Percentiles rank a stretch among this genome's conserved stretches.
Evolutionary conservation across 1,139 yeast genomes (phyloP).

Genomic region (Blastobotrys arbuscula): DNA sequence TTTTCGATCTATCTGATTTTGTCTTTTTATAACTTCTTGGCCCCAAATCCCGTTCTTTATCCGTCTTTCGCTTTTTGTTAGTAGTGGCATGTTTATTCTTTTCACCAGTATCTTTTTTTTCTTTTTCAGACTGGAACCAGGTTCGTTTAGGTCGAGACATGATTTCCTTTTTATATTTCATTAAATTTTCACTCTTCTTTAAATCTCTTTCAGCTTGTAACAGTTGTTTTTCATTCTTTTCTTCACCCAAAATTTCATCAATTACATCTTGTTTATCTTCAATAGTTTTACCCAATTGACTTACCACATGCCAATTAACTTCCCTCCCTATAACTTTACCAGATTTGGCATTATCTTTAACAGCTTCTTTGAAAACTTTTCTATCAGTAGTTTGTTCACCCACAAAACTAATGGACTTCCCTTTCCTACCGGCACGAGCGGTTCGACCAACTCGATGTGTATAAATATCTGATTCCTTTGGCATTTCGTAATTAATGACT

Average conservation of each 20-base stretch:
- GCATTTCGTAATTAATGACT: slow-evolving; percentile 94
- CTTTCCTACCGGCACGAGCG: slow-evolving; percentile 98
- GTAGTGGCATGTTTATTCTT: slow-evolving; percentile 58
- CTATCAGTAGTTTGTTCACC: slow-evolving; percentile 87
- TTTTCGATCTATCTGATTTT: slow-evolving; percentile 24
- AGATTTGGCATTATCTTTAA: slow-evolving; percentile 47
- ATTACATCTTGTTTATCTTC: slow-evolving; percentile 54
- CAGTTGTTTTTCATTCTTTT: slow-evolving; percentile 80
- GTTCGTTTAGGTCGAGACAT: slow-evolving; percentile 89
- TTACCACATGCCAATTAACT: slow-evolving; percentile 82
- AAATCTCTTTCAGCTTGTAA: slow-evolving; percentile 88
- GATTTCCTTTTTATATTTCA: slow-evolving; percentile 78
- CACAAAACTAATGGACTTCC: slow-evolving; percentile 86
- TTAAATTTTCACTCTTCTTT: slow-evolving; percentile 73
- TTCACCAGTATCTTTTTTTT: slow-evolving; percentile 46
- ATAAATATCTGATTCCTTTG: slow-evolving; percentile 82
- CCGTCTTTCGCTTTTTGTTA: slow-evolving; percentile 57
- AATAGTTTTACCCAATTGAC: slow-evolving; percentile 55
- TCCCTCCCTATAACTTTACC: slow-evolving; percentile 69
- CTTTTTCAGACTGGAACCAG: slow-evolving; percentile 84
- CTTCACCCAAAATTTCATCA: slow-evolving; percentile 79
- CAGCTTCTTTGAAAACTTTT: slow-evolving; percentile 80
- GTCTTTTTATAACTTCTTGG: slow-evolving; percentile 31
- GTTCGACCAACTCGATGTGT: slow-evolving; percentile 98
- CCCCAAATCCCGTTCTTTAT: slow-evolving; percentile 39